These are phyloP conservation scores for Neurospora sp. DNA, from an alignment of 495 filamentous ascomycete species.

Conservation along the genomic window DNA sequence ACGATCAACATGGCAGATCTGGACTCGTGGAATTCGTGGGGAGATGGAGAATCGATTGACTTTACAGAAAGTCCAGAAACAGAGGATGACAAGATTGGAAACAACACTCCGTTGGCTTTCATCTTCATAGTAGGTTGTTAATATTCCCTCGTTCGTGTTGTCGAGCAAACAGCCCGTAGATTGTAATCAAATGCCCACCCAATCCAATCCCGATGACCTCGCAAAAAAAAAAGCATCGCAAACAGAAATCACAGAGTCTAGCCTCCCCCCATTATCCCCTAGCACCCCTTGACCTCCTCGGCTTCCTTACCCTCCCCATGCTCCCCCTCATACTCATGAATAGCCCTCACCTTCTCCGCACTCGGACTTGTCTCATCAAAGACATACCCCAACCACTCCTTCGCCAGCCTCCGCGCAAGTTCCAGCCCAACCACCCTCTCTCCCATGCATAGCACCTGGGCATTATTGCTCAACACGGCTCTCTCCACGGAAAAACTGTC, in stretches of 20 bases:
- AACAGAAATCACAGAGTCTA: not conserved
- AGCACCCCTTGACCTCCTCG: conserved; percentile 15
- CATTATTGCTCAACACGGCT: conserved; percentile 73
- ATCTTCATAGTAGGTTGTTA: not conserved
- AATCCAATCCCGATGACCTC: not conserved
- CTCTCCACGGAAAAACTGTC: conserved; percentile 78
- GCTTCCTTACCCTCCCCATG: not conserved
- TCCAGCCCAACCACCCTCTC: conserved; percentile 77
- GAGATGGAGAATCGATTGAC: not conserved
- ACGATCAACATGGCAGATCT: not conserved
- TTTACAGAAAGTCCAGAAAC: no score
- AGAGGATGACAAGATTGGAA: no score
- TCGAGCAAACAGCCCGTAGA: not conserved
- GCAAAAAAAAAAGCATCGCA: not conserved
- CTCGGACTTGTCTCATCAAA: conserved; percentile 67
- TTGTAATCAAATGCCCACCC: not conserved
- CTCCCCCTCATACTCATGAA: conserved; percentile 57
- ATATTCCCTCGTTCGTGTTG: no score
- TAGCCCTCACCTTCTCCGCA: conserved; percentile 66
- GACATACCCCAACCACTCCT: conserved; percentile 73
- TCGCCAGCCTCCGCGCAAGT: conserved; percentile 63
- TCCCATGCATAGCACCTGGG: conserved; percentile 81
- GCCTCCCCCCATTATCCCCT: no score
- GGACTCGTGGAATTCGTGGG: not conserved
- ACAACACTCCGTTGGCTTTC: no score